These are phyloP conservation scores for Fusarium sp. DNA, from an alignment of 2,329 filamentous ascomycete genomes.

Conservation along the genomic window DNA sequence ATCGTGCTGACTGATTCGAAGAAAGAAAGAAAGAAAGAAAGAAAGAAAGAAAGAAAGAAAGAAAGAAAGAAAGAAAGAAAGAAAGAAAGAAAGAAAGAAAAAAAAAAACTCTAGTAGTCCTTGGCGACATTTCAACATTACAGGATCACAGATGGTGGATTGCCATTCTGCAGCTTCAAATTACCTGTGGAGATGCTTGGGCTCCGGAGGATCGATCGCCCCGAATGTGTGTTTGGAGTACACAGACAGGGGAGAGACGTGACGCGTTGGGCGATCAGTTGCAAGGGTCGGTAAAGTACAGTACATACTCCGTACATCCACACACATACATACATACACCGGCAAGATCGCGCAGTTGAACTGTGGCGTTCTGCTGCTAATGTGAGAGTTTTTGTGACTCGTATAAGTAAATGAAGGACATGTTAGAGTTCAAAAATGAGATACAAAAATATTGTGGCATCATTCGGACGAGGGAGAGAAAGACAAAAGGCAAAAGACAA, in stretches of 20 bases:
- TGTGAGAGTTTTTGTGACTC: background rate
- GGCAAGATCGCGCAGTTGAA: background rate
- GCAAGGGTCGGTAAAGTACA: slow-evolving; percentile 23
- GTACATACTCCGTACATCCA: background rate
- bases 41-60: background rate
- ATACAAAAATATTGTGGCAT: background rate
- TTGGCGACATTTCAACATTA: slow-evolving; percentile 20
- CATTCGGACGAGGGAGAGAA: background rate
- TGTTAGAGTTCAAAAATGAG: background rate
- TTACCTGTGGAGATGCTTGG: slow-evolving; percentile 35
- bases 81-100: no score
- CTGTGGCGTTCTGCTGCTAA: slow-evolving; percentile 5
- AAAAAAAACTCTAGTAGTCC: background rate
- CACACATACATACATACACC: background rate
- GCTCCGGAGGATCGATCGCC: slow-evolving; percentile 28
- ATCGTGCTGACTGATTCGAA: slow-evolving; percentile 1
- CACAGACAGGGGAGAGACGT: slow-evolving; percentile 17
- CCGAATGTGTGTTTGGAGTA: background rate
- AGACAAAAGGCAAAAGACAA: background rate
- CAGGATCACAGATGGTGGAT: slow-evolving; percentile 26
- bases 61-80: background rate
- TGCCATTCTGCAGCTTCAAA: slow-evolving; percentile 27
- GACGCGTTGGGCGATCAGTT: slow-evolving; percentile 34
- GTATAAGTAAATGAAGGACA: background rate
- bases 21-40: background rate